Conservation (phyloP, 306 rosid species). For the Lagenaria siceraria region DNA sequence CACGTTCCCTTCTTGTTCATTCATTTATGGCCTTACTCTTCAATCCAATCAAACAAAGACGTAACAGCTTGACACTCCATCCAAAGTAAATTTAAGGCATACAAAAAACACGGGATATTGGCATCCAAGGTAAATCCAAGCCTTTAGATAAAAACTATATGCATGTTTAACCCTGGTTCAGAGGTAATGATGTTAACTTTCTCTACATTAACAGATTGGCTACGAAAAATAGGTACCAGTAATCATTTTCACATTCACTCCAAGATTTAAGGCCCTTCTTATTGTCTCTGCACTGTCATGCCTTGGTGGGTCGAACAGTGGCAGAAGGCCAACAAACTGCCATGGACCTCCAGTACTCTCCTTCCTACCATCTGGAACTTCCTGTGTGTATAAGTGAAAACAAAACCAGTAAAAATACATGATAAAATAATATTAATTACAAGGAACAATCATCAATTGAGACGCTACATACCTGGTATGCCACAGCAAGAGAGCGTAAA, state of each 20-base stretch:
- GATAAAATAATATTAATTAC: not conserved
- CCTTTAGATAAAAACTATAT: not conserved
- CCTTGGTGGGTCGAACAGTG: slow-evolving; percentile 97
- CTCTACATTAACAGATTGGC: slow-evolving; percentile 10
- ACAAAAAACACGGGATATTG: not conserved
- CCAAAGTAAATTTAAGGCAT: not conserved
- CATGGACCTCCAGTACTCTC: slow-evolving; percentile 93
- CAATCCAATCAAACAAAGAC: not conserved
- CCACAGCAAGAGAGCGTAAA: slow-evolving; percentile 90
- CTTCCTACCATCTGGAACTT: slow-evolving; percentile 86
- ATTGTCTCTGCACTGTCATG: slow-evolving; percentile 99
- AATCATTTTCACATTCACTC: slow-evolving; percentile 98
- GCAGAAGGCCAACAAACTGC: slow-evolving; percentile 91
- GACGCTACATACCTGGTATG: slow-evolving; percentile 53
- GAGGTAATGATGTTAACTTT: not conserved
- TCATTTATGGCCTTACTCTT: not conserved
- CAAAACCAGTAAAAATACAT: not conserved
- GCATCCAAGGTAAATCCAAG: not conserved
- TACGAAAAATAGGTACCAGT: slow-evolving; percentile 43
- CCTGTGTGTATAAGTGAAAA: slow-evolving; percentile 31
- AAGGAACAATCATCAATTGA: not conserved
- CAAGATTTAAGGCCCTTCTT: slow-evolving; percentile 88
- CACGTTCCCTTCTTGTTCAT: not conserved
- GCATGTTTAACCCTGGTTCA: not conserved
- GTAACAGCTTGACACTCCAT: not conserved